Evolutionary conservation across 306 rosid genomes (phyloP).

Genomic region (Mimosa pudica): DNA sequence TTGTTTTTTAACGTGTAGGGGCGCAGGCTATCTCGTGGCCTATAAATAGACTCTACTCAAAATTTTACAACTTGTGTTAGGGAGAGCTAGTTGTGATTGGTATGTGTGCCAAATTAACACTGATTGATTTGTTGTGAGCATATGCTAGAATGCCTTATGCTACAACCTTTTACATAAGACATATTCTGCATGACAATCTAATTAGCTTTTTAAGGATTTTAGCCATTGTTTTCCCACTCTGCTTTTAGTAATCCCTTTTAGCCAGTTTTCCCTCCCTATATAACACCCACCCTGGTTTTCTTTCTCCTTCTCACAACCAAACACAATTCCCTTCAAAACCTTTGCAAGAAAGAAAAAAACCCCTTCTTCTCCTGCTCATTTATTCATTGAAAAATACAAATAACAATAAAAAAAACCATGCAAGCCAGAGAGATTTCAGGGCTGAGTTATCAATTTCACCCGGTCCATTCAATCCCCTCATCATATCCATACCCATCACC

Average conservation of each 20-base stretch:
- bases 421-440: constrained; percentile 60
- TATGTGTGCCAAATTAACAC: not conserved
- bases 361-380: not conserved
- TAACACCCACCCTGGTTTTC: constrained; percentile 45
- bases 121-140: not conserved
- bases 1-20: not conserved
- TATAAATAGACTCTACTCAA: not conserved
- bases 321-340: constrained; percentile 37
- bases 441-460: constrained; percentile 40
- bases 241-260: constrained; percentile 45
- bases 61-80: not conserved
- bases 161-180: constrained; percentile 6
- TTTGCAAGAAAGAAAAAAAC: not conserved
- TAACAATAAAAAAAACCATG: constrained; percentile 44
- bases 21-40: not conserved
- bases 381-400: not conserved
- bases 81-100: not conserved
- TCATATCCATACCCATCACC: constrained; percentile 40
- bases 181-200: constrained; percentile 41
- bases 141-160: not conserved
- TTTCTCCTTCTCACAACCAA: constrained; percentile 45
- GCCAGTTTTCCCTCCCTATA: constrained; percentile 58
- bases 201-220: constrained; percentile 28
- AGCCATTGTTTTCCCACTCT: constrained; percentile 13
- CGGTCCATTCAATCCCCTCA: constrained; percentile 46